A percentile compares a stretch with the other conserved stretches of the same genome.
Conservation (phyloP, 805 yeast species). For the Wickerhamomyces pijperi region DNA sequence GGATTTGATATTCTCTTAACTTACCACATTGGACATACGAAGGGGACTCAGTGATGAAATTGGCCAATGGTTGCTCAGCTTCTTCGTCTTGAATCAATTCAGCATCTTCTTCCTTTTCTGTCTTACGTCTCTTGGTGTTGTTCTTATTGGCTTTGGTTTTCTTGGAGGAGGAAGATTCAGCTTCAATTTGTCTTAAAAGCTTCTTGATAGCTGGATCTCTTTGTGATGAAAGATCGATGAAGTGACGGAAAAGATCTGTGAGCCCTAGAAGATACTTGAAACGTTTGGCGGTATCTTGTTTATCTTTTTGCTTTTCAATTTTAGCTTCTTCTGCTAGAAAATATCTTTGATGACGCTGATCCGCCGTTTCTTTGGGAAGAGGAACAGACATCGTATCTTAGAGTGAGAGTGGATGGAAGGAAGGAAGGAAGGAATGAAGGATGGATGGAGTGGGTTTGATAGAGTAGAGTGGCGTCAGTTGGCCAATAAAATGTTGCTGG, state of each 20-base stretch:
- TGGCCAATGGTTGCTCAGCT: constrained; percentile 48
- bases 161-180: constrained; percentile 21
- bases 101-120: constrained; percentile 94
- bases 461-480: too few relatives aligned
- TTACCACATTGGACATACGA: constrained; percentile 58
- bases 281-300: constrained; percentile 64
- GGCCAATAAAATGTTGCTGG: too few relatives aligned
- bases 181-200: constrained; percentile 45
- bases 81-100: constrained; percentile 80
- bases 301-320: constrained; percentile 40
- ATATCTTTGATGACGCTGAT: constrained; percentile 35
- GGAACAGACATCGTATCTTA: not conserved
- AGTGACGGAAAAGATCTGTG: constrained; percentile 81
- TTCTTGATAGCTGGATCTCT: constrained; percentile 65
- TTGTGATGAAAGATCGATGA: constrained; percentile 71
- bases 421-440: too few relatives aligned
- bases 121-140: constrained; percentile 57
- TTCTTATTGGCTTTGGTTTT: constrained; percentile 7
- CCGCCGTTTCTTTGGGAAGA: constrained; percentile 16
- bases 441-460: too few relatives aligned
- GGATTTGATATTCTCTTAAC: constrained; percentile 85
- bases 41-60: constrained; percentile 82
- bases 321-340: constrained; percentile 44
- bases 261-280: constrained; percentile 72
- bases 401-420: not conserved